Evolutionary conservation across 1,139 yeast species (phyloP), one percentile per base, ranked within the genome.

Genomic region (Suhomyces wounanorum): DNA sequence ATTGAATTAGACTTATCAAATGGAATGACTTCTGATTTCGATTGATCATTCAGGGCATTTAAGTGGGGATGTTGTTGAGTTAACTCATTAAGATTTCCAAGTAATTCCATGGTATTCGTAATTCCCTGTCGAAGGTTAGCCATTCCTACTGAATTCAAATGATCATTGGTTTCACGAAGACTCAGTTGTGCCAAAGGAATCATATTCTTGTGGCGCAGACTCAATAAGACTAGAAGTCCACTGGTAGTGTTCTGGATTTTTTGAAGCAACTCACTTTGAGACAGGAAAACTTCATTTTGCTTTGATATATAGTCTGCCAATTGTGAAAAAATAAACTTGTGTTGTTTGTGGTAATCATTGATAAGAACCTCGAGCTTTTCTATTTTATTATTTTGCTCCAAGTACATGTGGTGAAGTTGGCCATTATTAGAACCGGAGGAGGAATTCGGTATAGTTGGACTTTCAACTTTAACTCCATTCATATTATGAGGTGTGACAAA

Each of bases 201-300:
- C 39, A 61, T 49, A 43, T 55, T 61, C 40, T 55, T 59, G 45
- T 49, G 54, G 18, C 62, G 55, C 23, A 63, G 52, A 10, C 62
- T 49, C 25, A 63, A 47, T 28, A 66, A 51, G 1, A 65, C 60
- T 21, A 61, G 51, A 28, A 65, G 49, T 1, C 69, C 70, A 41
- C 58, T 59, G 21, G 60, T 56, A 16, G 66, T 59, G 31, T 58
- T 52, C 25, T 53, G 65, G 28, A 65, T 57, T 31, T 59, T 55
- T 41, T 59, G 65, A 37, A 66, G 50, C 36, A 54, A 50, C 38
- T 63, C 66, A 46, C 61, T 54, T 52, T 65, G 68, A 30, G 54
- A 52, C 31, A 56, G 59, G 33, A 59, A 59, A 13, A 60, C 56
- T 3, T 59, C 60, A 45, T 58, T 61, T 48, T 67, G 71, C 14